Evolutionary conservation across 176 grass and related monocot species (phyloP).

Genomic region (Triticum turgidum): DNA sequence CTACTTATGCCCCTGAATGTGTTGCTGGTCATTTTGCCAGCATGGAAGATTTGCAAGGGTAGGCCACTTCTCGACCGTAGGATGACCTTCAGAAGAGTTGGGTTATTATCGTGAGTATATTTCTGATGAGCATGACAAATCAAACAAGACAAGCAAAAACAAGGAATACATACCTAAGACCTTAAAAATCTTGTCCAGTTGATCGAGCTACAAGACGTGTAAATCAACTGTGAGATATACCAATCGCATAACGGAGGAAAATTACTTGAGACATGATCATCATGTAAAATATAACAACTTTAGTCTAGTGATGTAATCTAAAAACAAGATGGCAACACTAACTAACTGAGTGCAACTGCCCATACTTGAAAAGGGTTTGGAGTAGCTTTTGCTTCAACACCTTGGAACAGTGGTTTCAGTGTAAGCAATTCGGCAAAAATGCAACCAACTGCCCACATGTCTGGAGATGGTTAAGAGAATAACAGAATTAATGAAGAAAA

Average conservation of each 20-base stretch:
- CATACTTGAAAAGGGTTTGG: constrained; percentile 96
- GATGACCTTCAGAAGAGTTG: constrained; percentile 70
- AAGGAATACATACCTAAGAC: constrained; percentile 71
- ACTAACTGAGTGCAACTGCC: constrained; percentile 23
- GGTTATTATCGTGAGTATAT: constrained; percentile 8
- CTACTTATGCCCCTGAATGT: constrained; percentile 92
- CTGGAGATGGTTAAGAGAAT: constrained; percentile 60
- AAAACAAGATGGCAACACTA: constrained; percentile 17
- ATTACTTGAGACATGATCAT: constrained; percentile 16
- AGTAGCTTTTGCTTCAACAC: constrained; percentile 90
- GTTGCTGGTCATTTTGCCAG: constrained; percentile 87
- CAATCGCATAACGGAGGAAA: constrained; percentile 16
- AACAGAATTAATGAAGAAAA: constrained; percentile 18
- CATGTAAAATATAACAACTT: not conserved
- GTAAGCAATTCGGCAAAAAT: constrained; percentile 99
- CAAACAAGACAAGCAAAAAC: constrained; percentile 25
- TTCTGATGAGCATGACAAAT: not conserved
- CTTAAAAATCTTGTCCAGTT: constrained; percentile 99
- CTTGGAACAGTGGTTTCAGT: constrained; percentile 98
- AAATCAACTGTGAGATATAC: constrained; percentile 49
- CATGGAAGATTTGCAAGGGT: constrained; percentile 88
- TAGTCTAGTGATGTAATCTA: not conserved
- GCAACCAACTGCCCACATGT: constrained; percentile 99
- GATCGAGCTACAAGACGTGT: constrained; percentile 74
- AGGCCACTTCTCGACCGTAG: constrained; percentile 96